Evolutionary conservation across 352 stramenopile species (phyloP), one percentile per base, ranked within the genome.

Genomic region (Phytophthora sp.): DNA sequence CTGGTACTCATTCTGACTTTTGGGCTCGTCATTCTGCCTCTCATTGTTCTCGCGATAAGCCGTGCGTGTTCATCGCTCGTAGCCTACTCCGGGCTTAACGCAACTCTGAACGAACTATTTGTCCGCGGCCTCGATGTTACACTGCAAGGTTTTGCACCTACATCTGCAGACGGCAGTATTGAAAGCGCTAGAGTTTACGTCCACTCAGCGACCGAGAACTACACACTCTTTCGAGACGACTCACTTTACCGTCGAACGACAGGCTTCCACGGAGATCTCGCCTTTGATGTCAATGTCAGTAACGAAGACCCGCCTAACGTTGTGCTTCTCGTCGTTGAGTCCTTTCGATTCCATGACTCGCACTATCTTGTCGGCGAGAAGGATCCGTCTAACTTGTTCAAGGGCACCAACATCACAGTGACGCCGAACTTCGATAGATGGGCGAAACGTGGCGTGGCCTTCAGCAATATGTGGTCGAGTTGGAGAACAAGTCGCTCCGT

Each of bases 391-490:
- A 81, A 87, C 51, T 20, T 89, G 1, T 73, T 69, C 38, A 64
- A 68, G 11, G 64, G 64, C 0, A 59, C 37, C 20, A 69, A 73
- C 26, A 37, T 68, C 52, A 78, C 73, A 0, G 46, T 87, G 2
- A 86, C 77, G 4, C 77, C 75, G 0, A 66, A 79, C 10, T 87
- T 87, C 15, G 75, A 89, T 27, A 52, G 48, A 31, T 89, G 74
- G 67, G 75, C 79, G 2, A 72, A 73, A 18, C 69, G 73, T 4
- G 76, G 76, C 23, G 55, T 89, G 8, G 73, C 75, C 1, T 78
- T 89, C 45, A 65, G 45, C 9, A 89, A 87, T 30, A 66, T 87
- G 35, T 89, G 80, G 77, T 89, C 80, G 9, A 87, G 76, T 39
- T 87, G 69, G 67, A 49, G 66, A 11, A 87, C 80, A 13, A 89